Percentiles rank a stretch among this genome's conserved stretches.
phyloP scores from a whole-genome alignment of 345 rosid genomes.

The Hibiscus syriacus region DNA sequence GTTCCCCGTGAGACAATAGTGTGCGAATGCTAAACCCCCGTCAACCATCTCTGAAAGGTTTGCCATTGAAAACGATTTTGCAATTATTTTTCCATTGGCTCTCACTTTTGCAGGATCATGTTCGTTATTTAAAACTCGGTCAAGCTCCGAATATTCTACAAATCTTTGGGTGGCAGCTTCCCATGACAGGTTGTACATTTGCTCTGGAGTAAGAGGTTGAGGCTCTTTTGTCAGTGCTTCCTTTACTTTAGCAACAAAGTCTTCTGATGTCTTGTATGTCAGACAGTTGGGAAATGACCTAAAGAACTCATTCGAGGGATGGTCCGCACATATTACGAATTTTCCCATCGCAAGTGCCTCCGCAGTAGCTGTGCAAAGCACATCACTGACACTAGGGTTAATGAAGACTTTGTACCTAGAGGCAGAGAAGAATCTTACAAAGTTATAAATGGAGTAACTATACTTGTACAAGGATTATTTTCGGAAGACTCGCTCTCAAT shows the following conservation, averaged over 20 bases:
- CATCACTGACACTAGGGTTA: slow-evolving; percentile 93
- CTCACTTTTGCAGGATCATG: slow-evolving; percentile 10
- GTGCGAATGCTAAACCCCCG: slow-evolving; percentile 89
- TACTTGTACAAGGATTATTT: background rate
- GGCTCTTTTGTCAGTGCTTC: slow-evolving; percentile 88
- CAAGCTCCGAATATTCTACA: slow-evolving; percentile 72
- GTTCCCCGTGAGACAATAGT: slow-evolving; percentile 79
- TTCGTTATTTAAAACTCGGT: slow-evolving; percentile 36
- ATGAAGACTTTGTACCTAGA: slow-evolving; percentile 97
- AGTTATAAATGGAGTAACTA: background rate
- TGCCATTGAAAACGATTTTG: slow-evolving; percentile 53
- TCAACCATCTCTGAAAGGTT: slow-evolving; percentile 54
- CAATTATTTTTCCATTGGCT: slow-evolving; percentile 21
- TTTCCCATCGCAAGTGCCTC: slow-evolving; percentile 99
- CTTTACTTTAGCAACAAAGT: slow-evolving; percentile 73
- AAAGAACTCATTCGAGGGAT: slow-evolving; percentile 96
- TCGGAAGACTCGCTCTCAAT: background rate
- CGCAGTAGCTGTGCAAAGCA: slow-evolving; percentile 98
- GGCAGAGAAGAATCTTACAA: slow-evolving; percentile 8
- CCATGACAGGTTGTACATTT: slow-evolving; percentile 83
- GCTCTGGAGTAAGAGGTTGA: slow-evolving; percentile 74
- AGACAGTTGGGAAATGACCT: slow-evolving; percentile 91
- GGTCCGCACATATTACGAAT: slow-evolving; percentile 91
- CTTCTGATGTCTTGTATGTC: slow-evolving; percentile 80
- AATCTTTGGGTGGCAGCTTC: slow-evolving; percentile 98